A percentile compares a stretch with the other conserved stretches of the same genome.
Evolutionary conservation across 2,329 filamentous ascomycete genomes (phyloP).

Genomic region (Xylaria sp.): DNA sequence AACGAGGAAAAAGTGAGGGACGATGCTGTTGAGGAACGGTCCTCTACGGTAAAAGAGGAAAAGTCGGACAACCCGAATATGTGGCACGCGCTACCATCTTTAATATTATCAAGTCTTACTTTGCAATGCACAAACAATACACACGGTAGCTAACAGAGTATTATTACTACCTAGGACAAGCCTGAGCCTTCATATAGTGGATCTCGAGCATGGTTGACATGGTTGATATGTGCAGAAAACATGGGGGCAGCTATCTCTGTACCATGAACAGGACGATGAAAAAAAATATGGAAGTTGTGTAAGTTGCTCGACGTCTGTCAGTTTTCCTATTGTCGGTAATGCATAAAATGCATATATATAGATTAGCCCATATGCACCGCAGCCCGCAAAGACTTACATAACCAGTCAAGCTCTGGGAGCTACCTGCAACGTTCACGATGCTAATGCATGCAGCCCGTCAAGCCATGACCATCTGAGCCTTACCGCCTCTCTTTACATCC

Average conservation of each 20-base stretch:
- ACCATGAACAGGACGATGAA: not conserved
- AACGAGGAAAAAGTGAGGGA: conserved; percentile 7
- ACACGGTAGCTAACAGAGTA: not conserved
- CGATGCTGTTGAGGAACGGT: conserved; percentile 31
- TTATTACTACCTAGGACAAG: conserved; percentile 7
- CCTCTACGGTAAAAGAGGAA: conserved; percentile 2
- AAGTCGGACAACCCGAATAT: conserved; percentile 7
- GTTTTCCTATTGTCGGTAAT: conserved; percentile 17
- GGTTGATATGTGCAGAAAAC: not conserved
- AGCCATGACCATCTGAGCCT: conserved; percentile 10
- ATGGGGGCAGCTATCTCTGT: not conserved
- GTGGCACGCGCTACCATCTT: conserved; percentile 14
- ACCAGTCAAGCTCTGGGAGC: not conserved
- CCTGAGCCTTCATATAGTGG: conserved; percentile 27
- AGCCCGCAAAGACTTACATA: not conserved
- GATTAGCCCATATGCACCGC: conserved; percentile 7
- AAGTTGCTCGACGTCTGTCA: conserved; percentile 12
- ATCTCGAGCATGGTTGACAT: conserved; percentile 28
- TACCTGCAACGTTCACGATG: conserved; percentile 24
- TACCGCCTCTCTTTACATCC: conserved; percentile 21
- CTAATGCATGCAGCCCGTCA: conserved; percentile 23
- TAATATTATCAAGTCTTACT: conserved; percentile 14
- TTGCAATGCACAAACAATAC: conserved; percentile 10
- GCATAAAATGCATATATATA: too few relatives aligned
- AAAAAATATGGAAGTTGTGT: not conserved